Percentiles rank a stretch among this genome's conserved stretches.
These are phyloP conservation scores for Paramecium bursaria DNA, from an alignment of 73 alveolate species.

Conservation along the genomic window DNA sequence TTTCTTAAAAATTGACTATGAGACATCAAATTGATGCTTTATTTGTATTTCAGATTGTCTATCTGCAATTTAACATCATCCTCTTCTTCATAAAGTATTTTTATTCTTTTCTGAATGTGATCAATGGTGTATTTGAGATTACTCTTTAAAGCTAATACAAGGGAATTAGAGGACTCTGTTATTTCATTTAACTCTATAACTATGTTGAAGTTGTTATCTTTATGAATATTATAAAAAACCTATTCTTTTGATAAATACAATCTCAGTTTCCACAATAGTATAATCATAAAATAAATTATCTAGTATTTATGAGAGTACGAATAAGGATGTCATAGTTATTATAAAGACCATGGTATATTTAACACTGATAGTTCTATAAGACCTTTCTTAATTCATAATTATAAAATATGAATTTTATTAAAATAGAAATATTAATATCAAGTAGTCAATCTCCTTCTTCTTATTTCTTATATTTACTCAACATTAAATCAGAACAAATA, in stretches of 20 bases:
- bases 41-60: neutral
- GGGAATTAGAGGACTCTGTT: constrained; percentile 7
- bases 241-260: constrained; percentile 37
- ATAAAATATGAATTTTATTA: no score
- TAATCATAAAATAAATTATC: constrained; percentile 50
- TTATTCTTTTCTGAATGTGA: constrained; percentile 20
- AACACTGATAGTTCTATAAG: constrained; percentile 42
- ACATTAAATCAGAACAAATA: no score
- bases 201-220: neutral
- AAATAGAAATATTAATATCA: no score
- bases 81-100: constrained; percentile 3
- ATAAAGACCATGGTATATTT: constrained; percentile 28
- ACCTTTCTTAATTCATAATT: constrained; percentile 38
- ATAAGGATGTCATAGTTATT: constrained; percentile 1
- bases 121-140: constrained; percentile 35
- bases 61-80: neutral
- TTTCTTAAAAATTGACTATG: neutral
- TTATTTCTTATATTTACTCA: no score
- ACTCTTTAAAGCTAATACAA: constrained; percentile 2
- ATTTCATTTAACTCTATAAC: constrained; percentile 46
- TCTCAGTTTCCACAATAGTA: constrained; percentile 60
- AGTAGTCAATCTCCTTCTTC: no score
- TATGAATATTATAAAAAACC: neutral
- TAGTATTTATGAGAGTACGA: constrained; percentile 23
- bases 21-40: constrained; percentile 3